Evolutionary conservation across 257 asterid species (phyloP).

Genomic region (Anisodus tanguticus): DNA sequence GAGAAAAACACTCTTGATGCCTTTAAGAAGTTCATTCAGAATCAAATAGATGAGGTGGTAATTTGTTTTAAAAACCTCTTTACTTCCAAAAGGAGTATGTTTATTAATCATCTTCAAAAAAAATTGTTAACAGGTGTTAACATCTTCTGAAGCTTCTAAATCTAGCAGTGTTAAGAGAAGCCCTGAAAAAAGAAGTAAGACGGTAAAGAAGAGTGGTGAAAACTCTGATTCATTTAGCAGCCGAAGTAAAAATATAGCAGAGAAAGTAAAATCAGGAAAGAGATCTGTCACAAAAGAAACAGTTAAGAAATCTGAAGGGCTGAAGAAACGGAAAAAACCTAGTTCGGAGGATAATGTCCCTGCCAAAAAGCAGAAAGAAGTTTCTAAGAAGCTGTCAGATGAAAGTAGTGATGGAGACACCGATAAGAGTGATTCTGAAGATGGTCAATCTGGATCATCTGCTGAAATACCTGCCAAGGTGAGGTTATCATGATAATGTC

Average conservation of each 20-base stretch:
- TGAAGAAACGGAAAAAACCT: conserved; percentile 66
- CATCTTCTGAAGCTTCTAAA: conserved; percentile 46
- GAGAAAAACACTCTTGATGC: conserved; percentile 69
- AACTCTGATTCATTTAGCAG: conserved; percentile 44
- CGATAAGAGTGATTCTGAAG: conserved; percentile 63
- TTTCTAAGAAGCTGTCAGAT: conserved; percentile 51
- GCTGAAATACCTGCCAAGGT: conserved; percentile 61
- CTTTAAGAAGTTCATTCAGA: conserved; percentile 68
- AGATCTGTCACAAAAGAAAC: conserved; percentile 48
- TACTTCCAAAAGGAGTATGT: not conserved
- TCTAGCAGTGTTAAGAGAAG: conserved; percentile 52
- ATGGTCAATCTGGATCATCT: conserved; percentile 58
- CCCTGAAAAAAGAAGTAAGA: conserved; percentile 45
- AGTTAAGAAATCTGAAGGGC: conserved; percentile 50
- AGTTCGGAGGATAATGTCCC: conserved; percentile 48
- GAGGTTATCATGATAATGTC: conserved; percentile 9
- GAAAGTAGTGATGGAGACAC: conserved; percentile 54
- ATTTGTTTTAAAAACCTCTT: conserved; percentile 14
- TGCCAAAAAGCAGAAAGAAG: conserved; percentile 56
- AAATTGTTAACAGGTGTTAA: conserved; percentile 54
- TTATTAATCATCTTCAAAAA: not conserved
- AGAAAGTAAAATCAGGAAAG: conserved; percentile 50
- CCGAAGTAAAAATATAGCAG: conserved; percentile 50
- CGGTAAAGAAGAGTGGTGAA: conserved; percentile 43
- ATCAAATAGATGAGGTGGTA: conserved; percentile 69